Evolutionary conservation across 208 protist species (phyloP).

Genomic region (Blastocrithidia nonstop): DNA sequence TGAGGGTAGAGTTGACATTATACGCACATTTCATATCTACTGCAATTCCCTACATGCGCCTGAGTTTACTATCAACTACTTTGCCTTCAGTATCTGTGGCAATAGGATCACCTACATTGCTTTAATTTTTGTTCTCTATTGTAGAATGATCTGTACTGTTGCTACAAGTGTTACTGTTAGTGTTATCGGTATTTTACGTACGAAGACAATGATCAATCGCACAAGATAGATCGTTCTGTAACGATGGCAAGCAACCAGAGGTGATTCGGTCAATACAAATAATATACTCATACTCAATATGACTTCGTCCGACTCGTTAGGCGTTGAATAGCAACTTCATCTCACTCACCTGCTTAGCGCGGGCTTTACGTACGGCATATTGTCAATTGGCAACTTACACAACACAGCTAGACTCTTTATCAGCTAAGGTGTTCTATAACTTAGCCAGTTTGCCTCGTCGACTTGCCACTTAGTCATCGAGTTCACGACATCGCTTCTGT

Average conservation of each 20-base stretch:
- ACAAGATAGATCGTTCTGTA: too few relatives aligned
- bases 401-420: conserved; percentile 18
- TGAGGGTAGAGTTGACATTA: too few relatives aligned
- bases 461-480: conserved; percentile 16
- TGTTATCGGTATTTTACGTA: too few relatives aligned
- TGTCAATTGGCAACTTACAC: conserved; percentile 58
- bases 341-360: conserved; percentile 19
- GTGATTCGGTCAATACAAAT: conserved; percentile 54
- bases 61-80: too few relatives aligned
- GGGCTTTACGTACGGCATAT: conserved; percentile 52
- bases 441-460: conserved; percentile 23
- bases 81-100: too few relatives aligned
- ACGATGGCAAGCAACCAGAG: conserved; percentile 29
- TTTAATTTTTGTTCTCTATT: too few relatives aligned
- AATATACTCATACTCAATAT: conserved; percentile 46
- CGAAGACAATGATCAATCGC: too few relatives aligned
- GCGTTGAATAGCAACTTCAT: conserved; percentile 22
- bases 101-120: too few relatives aligned
- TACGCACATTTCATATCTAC: too few relatives aligned
- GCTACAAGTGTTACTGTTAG: too few relatives aligned
- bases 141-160: too few relatives aligned
- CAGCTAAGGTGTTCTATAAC: conserved; percentile 25
- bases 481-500: conserved; percentile 29
- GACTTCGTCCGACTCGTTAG: conserved; percentile 25
- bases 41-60: too few relatives aligned